Evolutionary conservation across 768 basidiomycete genomes (phyloP).

Genomic region (Tephrocybe sp.): DNA sequence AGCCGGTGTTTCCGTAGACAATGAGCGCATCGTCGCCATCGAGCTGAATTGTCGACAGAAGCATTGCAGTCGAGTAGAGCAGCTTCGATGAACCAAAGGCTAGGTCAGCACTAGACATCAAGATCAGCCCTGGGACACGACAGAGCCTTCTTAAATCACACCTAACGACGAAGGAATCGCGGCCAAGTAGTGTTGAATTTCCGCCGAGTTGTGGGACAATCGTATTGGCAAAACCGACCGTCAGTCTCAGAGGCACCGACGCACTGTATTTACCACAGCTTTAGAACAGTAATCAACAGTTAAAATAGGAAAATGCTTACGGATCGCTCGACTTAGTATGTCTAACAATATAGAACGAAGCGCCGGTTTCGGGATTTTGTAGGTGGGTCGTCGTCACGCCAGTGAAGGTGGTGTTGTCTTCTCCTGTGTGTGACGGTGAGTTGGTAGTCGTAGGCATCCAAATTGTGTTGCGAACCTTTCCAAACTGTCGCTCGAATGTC

Average conservation of each 20-base stretch:
- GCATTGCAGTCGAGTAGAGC: slow-evolving; percentile 17
- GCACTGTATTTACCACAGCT: neutral
- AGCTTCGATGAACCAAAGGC: slow-evolving; percentile 14
- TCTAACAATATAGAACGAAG: slow-evolving; percentile 16
- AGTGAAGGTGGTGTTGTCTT: slow-evolving; percentile 16
- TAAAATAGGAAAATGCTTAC: neutral
- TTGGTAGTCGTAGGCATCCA: no score
- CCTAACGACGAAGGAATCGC: slow-evolving; percentile 15
- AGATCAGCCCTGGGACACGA: neutral
- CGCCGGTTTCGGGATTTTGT: slow-evolving; percentile 15
- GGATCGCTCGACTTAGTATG: slow-evolving; percentile 13
- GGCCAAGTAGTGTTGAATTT: slow-evolving; percentile 13
- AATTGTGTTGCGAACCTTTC: slow-evolving; percentile 9
- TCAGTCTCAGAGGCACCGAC: slow-evolving; percentile 7
- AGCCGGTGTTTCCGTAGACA: slow-evolving; percentile 14
- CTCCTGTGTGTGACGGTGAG: slow-evolving; percentile 4
- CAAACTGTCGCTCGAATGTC: slow-evolving; percentile 14
- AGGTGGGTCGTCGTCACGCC: slow-evolving; percentile 17
- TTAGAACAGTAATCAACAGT: neutral
- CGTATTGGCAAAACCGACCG: slow-evolving; percentile 12
- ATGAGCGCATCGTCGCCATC: slow-evolving; percentile 14
- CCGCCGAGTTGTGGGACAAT: slow-evolving; percentile 14
- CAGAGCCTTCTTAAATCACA: neutral
- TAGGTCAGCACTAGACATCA: slow-evolving; percentile 8
- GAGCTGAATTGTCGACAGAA: slow-evolving; percentile 13